Percentiles rank a stretch among this genome's conserved stretches.
phyloP scores from a whole-genome alignment of 768 basidiomycete genomes.

The Dentipellis sp. region DNA sequence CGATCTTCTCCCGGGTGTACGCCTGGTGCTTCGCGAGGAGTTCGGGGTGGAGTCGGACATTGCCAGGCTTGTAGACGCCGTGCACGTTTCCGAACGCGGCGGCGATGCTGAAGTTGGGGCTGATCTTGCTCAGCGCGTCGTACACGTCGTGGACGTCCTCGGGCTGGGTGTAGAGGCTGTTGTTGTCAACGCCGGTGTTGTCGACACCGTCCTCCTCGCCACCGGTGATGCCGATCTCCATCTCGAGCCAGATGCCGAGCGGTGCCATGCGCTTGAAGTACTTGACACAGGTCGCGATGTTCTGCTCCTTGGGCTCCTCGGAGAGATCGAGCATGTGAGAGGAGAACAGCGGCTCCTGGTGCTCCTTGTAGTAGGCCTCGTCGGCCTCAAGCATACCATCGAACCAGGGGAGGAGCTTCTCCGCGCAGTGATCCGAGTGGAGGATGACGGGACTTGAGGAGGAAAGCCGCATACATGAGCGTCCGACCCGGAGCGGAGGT shows the following conservation, averaged over 20 bases:
- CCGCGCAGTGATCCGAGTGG: constrained; percentile 97
- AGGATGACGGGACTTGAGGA: constrained; percentile 78
- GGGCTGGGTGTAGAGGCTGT: constrained; percentile 92
- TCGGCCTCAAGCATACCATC: constrained; percentile 98
- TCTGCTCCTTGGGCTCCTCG: constrained; percentile 85
- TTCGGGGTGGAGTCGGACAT: constrained; percentile 88
- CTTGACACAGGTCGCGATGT: constrained; percentile 86
- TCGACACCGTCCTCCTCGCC: constrained; percentile 99
- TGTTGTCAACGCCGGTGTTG: constrained; percentile 93
- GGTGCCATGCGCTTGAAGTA: constrained; percentile 96
- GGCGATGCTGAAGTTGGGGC: constrained; percentile 94
- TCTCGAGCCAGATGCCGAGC: constrained; percentile 94
- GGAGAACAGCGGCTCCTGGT: constrained; percentile 84
- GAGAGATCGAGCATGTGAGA: constrained; percentile 99
- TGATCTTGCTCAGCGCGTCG: constrained; percentile 70
- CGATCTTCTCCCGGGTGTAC: constrained; percentile 60
- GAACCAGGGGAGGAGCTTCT: constrained; percentile 98
- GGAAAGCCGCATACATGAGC: too few species aligned
- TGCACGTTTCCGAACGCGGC: constrained; percentile 99
- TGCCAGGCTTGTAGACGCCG: constrained; percentile 98
- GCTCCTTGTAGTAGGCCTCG: constrained; percentile 83
- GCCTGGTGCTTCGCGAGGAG: constrained; percentile 88
- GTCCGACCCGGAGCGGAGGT: constrained; percentile 1
- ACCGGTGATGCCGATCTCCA: constrained; percentile 99
- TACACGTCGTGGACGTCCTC: constrained; percentile 92